These are phyloP conservation scores for Ophiocordyceps camponoti-saundersi DNA, from an alignment of 2,329 filamentous ascomycete species.

Conservation along the genomic window DNA sequence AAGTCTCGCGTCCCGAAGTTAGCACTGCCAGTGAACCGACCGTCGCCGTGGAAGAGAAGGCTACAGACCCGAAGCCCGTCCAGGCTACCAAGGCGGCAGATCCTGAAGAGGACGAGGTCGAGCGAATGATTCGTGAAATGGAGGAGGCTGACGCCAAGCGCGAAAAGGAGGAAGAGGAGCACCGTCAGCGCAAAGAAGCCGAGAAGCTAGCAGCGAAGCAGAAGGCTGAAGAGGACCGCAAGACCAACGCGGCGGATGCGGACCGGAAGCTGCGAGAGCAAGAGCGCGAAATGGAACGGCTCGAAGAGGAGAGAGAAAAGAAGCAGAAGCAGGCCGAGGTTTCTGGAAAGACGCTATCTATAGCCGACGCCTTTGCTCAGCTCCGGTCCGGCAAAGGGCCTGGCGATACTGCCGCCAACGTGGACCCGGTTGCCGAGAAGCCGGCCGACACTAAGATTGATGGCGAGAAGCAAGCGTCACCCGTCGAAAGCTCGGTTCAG, in stretches of 20 bases:
- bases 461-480: slow-evolving; percentile 23
- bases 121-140: slow-evolving; percentile 45
- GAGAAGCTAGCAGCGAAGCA: slow-evolving; percentile 29
- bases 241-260: slow-evolving; percentile 33
- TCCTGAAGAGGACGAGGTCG: slow-evolving; percentile 36
- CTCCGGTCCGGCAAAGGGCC: slow-evolving; percentile 21
- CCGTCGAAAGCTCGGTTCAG: slow-evolving; percentile 25
- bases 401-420: slow-evolving; percentile 12
- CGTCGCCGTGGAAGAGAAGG: slow-evolving; percentile 9
- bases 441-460: slow-evolving; percentile 32
- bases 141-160: slow-evolving; percentile 35
- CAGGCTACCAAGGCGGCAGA: slow-evolving; percentile 16
- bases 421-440: slow-evolving; percentile 27
- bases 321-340: slow-evolving; percentile 33
- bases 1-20: background rate
- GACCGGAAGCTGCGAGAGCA: slow-evolving; percentile 54
- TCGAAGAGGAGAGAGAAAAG: slow-evolving; percentile 53
- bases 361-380: slow-evolving; percentile 33
- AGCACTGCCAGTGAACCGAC: background rate
- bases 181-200: slow-evolving; percentile 28
- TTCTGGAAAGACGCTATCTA: slow-evolving; percentile 27
- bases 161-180: slow-evolving; percentile 28
- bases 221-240: slow-evolving; percentile 26
- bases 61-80: slow-evolving; percentile 12
- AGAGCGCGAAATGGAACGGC: slow-evolving; percentile 53